Percentiles rank a stretch among this genome's conserved stretches.
Conservation (phyloP, 768 basidiomycete genomes). For the Phaeotremella skinneri region DNA sequence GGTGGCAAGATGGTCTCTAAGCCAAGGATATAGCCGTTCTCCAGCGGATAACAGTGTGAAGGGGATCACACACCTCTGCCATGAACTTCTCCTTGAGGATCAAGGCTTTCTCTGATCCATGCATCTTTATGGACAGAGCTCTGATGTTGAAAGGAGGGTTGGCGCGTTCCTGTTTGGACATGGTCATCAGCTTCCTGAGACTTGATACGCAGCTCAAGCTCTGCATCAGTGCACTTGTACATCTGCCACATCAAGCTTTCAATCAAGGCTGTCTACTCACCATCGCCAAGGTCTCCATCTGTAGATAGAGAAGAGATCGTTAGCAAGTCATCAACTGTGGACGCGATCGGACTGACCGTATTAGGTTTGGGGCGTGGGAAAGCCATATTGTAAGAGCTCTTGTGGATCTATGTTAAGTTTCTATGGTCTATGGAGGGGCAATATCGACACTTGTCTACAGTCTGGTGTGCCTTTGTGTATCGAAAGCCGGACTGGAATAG, state of each 20-base stretch:
- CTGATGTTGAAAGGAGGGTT: slow-evolving; percentile 49
- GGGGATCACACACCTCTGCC: slow-evolving; percentile 40
- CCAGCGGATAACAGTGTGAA: neutral
- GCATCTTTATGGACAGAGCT: slow-evolving; percentile 49
- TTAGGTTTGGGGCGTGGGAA: slow-evolving; percentile 47
- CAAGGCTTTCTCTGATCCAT: slow-evolving; percentile 49
- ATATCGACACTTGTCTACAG: neutral
- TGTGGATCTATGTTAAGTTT: neutral
- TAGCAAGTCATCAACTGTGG: neutral
- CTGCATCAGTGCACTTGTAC: neutral
- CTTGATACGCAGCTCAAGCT: neutral
- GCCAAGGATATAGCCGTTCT: neutral
- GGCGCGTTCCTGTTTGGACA: slow-evolving; percentile 38
- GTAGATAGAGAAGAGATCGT: neutral
- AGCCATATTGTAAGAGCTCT: slow-evolving; percentile 28
- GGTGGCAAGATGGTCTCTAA: neutral
- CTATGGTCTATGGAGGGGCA: neutral
- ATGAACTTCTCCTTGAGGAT: slow-evolving; percentile 51
- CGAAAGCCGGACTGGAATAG: neutral
- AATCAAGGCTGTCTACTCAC: slow-evolving; percentile 23
- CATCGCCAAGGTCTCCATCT: slow-evolving; percentile 49
- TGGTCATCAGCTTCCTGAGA: neutral
- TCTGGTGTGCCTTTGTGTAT: neutral
- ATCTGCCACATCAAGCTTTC: neutral
- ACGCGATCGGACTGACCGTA: slow-evolving; percentile 31